Conservation (phyloP, 306 rosid genomes). For the Herpetospermum pedunculosum region DNA sequence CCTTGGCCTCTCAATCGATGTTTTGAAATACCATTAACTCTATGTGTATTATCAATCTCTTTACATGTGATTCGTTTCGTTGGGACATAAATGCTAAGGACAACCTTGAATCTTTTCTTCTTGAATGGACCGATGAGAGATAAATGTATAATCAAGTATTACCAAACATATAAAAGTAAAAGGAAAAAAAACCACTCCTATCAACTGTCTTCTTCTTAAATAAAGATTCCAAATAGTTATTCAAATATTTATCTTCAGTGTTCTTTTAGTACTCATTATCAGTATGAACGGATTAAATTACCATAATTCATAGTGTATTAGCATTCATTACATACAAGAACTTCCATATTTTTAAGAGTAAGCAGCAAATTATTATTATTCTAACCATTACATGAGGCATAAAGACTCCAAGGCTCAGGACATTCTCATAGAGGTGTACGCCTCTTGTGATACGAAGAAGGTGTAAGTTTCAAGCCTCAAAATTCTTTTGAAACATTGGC, state of each 20-base stretch:
- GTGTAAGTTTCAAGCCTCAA: background rate
- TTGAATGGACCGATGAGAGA: background rate
- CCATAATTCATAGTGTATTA: background rate
- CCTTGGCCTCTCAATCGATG: background rate
- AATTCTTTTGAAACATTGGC: background rate
- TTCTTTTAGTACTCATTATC: background rate
- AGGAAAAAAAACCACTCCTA: background rate
- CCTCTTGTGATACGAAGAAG: background rate
- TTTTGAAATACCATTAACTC: background rate
- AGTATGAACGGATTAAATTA: background rate
- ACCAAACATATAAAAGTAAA: background rate
- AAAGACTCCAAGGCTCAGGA: background rate
- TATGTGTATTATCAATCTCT: background rate
- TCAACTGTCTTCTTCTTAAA: background rate
- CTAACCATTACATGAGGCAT: background rate
- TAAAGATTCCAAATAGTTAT: background rate
- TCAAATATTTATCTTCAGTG: background rate
- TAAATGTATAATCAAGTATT: background rate
- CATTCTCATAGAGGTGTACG: background rate
- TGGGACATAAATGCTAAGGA: background rate
- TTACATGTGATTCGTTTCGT: background rate
- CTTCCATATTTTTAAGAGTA: background rate
- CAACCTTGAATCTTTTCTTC: background rate
- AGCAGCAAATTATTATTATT: background rate
- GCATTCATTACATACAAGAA: background rate